Percentiles rank a stretch among this genome's conserved stretches.
Conservation (phyloP, 2,329 filamentous ascomycete species). For the Gaeumannomyces tritici region DNA sequence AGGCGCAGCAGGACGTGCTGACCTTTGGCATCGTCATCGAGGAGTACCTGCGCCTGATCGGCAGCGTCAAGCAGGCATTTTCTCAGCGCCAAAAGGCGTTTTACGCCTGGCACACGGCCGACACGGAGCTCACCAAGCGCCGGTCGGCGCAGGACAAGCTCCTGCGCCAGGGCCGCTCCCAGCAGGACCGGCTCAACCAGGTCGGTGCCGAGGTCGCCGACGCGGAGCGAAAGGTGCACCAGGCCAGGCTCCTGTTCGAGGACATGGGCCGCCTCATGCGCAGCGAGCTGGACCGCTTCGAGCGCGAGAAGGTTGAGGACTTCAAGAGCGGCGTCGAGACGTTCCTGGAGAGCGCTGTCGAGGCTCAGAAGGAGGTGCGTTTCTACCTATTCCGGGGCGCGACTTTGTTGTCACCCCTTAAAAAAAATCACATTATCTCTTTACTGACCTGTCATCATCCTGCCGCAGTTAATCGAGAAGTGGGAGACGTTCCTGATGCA, state of each 20-base stretch:
- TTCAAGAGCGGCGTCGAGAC: conserved; percentile 98
- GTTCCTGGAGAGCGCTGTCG: conserved; percentile 91
- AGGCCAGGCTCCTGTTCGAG: conserved; percentile 82
- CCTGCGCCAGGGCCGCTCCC: conserved; percentile 86
- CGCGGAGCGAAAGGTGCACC: conserved; percentile 85
- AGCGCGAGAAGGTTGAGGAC: conserved; percentile 95
- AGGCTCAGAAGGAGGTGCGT: conserved; percentile 94
- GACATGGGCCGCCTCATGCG: conserved; percentile 96
- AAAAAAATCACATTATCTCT: no score
- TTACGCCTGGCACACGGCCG: conserved; percentile 85
- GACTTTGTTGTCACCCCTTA: no score
- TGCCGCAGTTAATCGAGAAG: conserved; percentile 59
- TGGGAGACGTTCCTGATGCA: conserved; percentile 99
- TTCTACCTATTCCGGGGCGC: background rate
- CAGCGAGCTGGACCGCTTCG: conserved; percentile 83
- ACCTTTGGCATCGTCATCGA: conserved; percentile 97
- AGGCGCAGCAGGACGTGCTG: conserved; percentile 92
- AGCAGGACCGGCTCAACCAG: conserved; percentile 91
- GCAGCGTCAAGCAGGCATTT: conserved; percentile 90
- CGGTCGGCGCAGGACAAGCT: conserved; percentile 87
- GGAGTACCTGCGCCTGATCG: conserved; percentile 94
- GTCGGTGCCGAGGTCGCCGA: conserved; percentile 90
- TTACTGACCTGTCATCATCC: conserved; percentile 2
- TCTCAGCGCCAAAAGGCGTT: conserved; percentile 89
- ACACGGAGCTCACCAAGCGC: conserved; percentile 83